phyloP scores from a whole-genome alignment of 2,329 filamentous ascomycete genomes.

The Cladosporium sp. region DNA sequence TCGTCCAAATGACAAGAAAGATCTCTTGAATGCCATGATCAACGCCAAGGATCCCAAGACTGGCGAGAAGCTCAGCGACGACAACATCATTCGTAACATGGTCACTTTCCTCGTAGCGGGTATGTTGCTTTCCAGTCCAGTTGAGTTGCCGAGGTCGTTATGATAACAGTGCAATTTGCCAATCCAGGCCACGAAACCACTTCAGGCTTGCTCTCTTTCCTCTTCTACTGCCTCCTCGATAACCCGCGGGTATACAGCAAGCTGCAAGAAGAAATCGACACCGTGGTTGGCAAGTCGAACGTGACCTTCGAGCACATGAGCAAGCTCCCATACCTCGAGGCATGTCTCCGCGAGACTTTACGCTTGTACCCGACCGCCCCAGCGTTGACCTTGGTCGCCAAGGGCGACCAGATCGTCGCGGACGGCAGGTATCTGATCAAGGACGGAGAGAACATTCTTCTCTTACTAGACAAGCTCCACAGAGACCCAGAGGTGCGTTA shows the following conservation, averaged over 20 bases:
- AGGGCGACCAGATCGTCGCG: slow-evolving; percentile 45
- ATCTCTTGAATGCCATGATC: slow-evolving; percentile 62
- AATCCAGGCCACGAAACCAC: slow-evolving; percentile 36
- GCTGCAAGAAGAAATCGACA: slow-evolving; percentile 56
- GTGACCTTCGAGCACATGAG: slow-evolving; percentile 51
- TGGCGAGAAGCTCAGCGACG: slow-evolving; percentile 56
- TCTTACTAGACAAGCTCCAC: slow-evolving; percentile 39
- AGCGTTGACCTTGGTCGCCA: slow-evolving; percentile 45
- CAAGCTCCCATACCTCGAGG: slow-evolving; percentile 55
- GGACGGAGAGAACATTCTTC: slow-evolving; percentile 34
- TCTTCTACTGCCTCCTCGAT: slow-evolving; percentile 54
- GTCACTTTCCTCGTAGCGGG: slow-evolving; percentile 64
- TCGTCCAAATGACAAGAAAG: slow-evolving; percentile 37
- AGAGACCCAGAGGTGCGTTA: slow-evolving; percentile 36
- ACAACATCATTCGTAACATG: slow-evolving; percentile 66
- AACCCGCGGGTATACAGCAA: slow-evolving; percentile 49
- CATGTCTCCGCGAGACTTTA: slow-evolving; percentile 55
- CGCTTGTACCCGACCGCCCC: slow-evolving; percentile 58
- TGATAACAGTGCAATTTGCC: not conserved
- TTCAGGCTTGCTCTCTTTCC: slow-evolving; percentile 37
- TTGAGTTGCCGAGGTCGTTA: not conserved
- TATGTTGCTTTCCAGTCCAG: slow-evolving; percentile 25
- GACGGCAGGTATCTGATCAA: slow-evolving; percentile 41
- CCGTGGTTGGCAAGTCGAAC: slow-evolving; percentile 49
- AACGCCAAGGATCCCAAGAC: slow-evolving; percentile 63